Evolutionary conservation across 2,329 filamentous ascomycete species (phyloP).

Genomic region (Sclerotinia subarctica): DNA sequence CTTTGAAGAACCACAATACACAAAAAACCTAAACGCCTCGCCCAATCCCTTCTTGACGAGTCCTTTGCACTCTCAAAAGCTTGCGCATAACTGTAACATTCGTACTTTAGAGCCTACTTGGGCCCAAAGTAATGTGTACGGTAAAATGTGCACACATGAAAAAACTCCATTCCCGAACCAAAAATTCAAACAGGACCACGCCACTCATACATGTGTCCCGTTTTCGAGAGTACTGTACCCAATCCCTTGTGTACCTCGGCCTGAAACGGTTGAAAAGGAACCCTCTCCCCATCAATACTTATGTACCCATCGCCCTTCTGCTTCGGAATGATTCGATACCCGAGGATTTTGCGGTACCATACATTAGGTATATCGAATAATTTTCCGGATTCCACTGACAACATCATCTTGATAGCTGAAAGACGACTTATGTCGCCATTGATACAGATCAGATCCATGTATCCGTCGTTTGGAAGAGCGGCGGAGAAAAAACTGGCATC

Average conservation of each 20-base stretch:
- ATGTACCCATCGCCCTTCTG: slow-evolving; percentile 75
- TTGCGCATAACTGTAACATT: too few relatives aligned
- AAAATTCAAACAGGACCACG: slow-evolving; percentile 41
- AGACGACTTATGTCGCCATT: slow-evolving; percentile 69
- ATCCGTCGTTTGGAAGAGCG: slow-evolving; percentile 76
- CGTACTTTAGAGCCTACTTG: too few relatives aligned
- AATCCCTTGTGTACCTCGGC: slow-evolving; percentile 81
- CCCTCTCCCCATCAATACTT: slow-evolving; percentile 86
- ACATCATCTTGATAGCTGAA: slow-evolving; percentile 66
- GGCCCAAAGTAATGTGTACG: too few relatives aligned
- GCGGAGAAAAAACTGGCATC: slow-evolving; percentile 86
- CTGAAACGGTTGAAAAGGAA: slow-evolving; percentile 88
- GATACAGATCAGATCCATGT: slow-evolving; percentile 79
- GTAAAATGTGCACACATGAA: neutral
- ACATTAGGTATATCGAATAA: slow-evolving; percentile 80
- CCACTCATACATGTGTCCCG: slow-evolving; percentile 66
- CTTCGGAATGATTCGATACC: slow-evolving; percentile 78
- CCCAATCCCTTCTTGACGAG: slow-evolving; percentile 23
- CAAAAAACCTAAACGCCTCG: neutral
- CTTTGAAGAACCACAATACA: neutral
- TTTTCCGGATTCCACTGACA: slow-evolving; percentile 66
- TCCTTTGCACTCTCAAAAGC: slow-evolving; percentile 23
- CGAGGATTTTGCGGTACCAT: slow-evolving; percentile 79
- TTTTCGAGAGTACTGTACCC: slow-evolving; percentile 79
- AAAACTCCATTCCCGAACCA: neutral